Percentiles rank a stretch among this genome's conserved stretches.
Evolutionary conservation across 257 asterid species (phyloP).

Genomic region (Solanum paucissectum): DNA sequence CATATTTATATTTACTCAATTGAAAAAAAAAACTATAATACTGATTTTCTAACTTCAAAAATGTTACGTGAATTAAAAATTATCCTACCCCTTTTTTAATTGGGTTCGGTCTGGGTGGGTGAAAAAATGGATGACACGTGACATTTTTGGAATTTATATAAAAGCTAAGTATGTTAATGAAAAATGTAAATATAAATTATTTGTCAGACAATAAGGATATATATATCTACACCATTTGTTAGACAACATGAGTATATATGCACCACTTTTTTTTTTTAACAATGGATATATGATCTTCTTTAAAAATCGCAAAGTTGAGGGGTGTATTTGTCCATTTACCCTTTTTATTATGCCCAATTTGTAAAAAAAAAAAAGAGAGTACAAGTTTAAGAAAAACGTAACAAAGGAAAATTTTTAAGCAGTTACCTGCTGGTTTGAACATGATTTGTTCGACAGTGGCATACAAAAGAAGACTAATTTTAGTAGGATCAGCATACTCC

Average conservation of each 20-base stretch:
- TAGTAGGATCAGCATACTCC: constrained; percentile 46
- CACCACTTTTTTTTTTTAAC: too few relatives aligned
- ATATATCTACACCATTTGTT: too few relatives aligned
- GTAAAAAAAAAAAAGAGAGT: too few relatives aligned
- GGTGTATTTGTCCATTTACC: neutral
- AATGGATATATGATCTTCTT: neutral
- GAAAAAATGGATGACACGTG: neutral
- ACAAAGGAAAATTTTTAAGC: neutral
- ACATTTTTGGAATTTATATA: neutral
- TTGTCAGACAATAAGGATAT: too few relatives aligned
- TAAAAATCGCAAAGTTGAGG: neutral
- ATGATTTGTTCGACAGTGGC: constrained; percentile 49
- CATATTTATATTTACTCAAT: neutral
- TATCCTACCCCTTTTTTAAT: neutral
- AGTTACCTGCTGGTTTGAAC: constrained; percentile 31
- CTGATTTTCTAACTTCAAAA: too few relatives aligned
- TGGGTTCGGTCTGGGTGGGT: neutral
- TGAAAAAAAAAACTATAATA: too few relatives aligned
- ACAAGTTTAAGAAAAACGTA: too few relatives aligned
- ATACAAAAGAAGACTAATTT: constrained; percentile 33
- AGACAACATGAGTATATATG: neutral
- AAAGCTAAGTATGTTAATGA: too few relatives aligned
- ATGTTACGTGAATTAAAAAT: neutral
- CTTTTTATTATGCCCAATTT: too few relatives aligned
- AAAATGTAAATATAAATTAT: too few relatives aligned